Evolutionary conservation across 768 basidiomycete genomes (phyloP).

Genomic region (Collybiopsis luxurians): DNA sequence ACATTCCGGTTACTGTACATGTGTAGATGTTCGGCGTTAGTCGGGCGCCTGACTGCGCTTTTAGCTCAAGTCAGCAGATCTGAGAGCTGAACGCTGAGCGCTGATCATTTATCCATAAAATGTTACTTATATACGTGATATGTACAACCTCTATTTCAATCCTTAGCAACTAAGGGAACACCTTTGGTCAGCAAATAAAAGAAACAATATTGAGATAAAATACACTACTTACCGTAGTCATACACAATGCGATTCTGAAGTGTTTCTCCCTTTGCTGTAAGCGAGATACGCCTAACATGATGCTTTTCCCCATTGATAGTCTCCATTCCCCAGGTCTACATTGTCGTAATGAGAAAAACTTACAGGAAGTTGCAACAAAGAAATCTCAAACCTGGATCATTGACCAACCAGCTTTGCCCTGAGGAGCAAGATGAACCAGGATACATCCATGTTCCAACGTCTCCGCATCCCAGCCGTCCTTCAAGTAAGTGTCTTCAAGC

Average conservation of each 20-base stretch:
- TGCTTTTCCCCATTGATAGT: slow-evolving; percentile 2
- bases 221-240: slow-evolving; percentile 9
- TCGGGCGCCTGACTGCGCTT: too few relatives aligned
- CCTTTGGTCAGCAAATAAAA: too few relatives aligned
- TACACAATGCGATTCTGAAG: slow-evolving; percentile 9
- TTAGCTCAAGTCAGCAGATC: too few relatives aligned
- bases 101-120: too few relatives aligned
- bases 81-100: too few relatives aligned
- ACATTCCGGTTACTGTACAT: too few relatives aligned
- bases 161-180: too few relatives aligned
- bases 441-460: slow-evolving; percentile 42
- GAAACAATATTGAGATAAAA: too few relatives aligned
- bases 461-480: slow-evolving; percentile 38
- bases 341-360: neutral
- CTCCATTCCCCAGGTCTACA: slow-evolving; percentile 14
- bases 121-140: too few relatives aligned
- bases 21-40: too few relatives aligned
- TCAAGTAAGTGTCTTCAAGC: slow-evolving; percentile 40
- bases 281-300: slow-evolving; percentile 6
- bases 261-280: neutral
- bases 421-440: slow-evolving; percentile 22
- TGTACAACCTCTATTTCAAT: too few relatives aligned
- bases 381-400: slow-evolving; percentile 23
- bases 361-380: neutral
- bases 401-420: slow-evolving; percentile 40